Percentiles rank a stretch among this genome's conserved stretches.
phyloP scores from a whole-genome alignment of 768 basidiomycete genomes.

The Chalciporus chontae region DNA sequence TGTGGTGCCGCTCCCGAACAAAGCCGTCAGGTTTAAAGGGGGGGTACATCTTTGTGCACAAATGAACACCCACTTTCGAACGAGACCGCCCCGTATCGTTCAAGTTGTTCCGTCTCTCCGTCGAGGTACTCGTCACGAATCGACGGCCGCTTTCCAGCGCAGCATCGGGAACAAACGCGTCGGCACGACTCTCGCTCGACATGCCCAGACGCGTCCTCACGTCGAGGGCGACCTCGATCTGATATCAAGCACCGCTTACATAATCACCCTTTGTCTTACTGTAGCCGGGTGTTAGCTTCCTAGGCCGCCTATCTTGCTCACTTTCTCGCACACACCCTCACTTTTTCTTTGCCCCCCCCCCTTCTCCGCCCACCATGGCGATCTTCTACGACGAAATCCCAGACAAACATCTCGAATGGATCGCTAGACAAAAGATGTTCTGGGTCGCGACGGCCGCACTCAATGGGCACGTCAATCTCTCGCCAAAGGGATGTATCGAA shows the following conservation, averaged over 20 bases:
- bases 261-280: no score
- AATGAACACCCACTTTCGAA: background rate
- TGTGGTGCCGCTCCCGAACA: no score
- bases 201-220: no score
- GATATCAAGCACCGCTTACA: no score
- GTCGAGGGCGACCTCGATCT: no score
- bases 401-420: constrained; percentile 50
- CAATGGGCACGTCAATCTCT: constrained; percentile 64
- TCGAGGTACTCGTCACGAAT: no score
- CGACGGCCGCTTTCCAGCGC: no score
- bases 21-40: background rate
- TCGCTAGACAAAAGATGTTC: constrained; percentile 60
- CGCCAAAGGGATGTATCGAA: constrained; percentile 59
- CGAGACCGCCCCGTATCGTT: background rate
- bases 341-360: background rate
- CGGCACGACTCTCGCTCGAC: no score
- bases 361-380: constrained; percentile 40
- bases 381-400: constrained; percentile 57
- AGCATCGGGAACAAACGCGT: no score
- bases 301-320: background rate
- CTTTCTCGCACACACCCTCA: background rate
- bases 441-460: constrained; percentile 72
- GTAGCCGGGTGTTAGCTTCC: no score
- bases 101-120: background rate
- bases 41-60: background rate